These are phyloP conservation scores for Pichia sp. DNA, from an alignment of 1,139 yeast genomes.

Conservation along the genomic window DNA sequence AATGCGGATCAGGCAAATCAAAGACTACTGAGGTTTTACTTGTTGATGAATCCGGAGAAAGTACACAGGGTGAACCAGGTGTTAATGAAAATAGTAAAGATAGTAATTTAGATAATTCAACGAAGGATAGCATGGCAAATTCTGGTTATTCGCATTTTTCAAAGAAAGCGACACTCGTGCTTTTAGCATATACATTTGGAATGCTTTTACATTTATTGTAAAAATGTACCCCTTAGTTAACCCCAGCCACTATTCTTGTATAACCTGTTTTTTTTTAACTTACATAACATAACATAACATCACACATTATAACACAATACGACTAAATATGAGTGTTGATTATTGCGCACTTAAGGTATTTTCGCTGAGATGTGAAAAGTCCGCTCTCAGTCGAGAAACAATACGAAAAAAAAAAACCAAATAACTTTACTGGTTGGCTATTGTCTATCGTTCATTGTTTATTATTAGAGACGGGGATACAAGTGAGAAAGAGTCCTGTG, in stretches of 20 bases:
- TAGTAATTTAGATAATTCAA: neutral
- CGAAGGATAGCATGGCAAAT: conserved; percentile 2
- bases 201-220: conserved; percentile 2
- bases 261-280: too few relatives aligned
- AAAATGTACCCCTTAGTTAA: too few relatives aligned
- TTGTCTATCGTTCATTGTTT: too few relatives aligned
- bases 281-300: neutral
- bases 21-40: conserved; percentile 34
- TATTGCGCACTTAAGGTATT: too few relatives aligned
- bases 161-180: neutral
- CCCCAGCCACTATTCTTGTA: too few relatives aligned
- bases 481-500: too few relatives aligned
- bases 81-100: conserved; percentile 17
- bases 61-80: conserved; percentile 22
- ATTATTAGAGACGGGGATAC: too few relatives aligned
- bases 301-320: neutral
- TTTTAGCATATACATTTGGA: conserved; percentile 3
- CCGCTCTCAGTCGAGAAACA: too few relatives aligned
- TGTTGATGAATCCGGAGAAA: conserved; percentile 38
- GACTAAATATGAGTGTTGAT: neutral
- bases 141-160: neutral
- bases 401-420: too few relatives aligned
- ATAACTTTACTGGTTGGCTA: too few relatives aligned
- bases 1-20: conserved; percentile 43
- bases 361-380: too few relatives aligned